These are phyloP conservation scores for Aquanectria penicillioides DNA, from an alignment of 2,329 filamentous ascomycete genomes.

Conservation along the genomic window DNA sequence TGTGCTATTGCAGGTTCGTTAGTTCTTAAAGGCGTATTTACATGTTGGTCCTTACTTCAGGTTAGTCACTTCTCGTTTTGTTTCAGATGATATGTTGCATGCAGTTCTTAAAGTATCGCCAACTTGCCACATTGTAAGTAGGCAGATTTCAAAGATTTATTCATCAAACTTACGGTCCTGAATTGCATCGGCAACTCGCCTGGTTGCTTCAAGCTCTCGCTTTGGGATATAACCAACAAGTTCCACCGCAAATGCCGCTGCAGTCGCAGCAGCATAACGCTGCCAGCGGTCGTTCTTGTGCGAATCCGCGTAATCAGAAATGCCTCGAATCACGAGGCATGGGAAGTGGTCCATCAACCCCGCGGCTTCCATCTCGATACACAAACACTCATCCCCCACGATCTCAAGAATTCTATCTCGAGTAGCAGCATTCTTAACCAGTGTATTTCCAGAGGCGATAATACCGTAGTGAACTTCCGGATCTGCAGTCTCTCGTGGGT, in stretches of 20 bases:
- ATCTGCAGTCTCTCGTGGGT: slow-evolving; percentile 5
- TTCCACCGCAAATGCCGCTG: slow-evolving; percentile 44
- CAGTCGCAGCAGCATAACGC: slow-evolving; percentile 42
- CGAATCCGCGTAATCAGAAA: slow-evolving; percentile 49
- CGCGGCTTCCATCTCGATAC: slow-evolving; percentile 44
- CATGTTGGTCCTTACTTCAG: no score
- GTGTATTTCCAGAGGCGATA: slow-evolving; percentile 27
- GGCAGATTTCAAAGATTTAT: no score
- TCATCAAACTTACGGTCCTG: no score
- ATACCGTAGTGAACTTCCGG: slow-evolving; percentile 32
- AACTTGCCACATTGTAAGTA: no score
- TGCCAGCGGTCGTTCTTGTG: slow-evolving; percentile 47
- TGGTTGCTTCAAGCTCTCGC: background rate
- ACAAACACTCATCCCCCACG: slow-evolving; percentile 1
- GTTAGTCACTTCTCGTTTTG: no score
- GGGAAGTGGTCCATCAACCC: slow-evolving; percentile 43
- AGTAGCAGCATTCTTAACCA: slow-evolving; percentile 33
- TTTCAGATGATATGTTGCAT: no score
- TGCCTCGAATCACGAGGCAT: slow-evolving; percentile 47
- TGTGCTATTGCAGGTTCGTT: no score
- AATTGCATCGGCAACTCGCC: background rate
- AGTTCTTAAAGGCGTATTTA: no score
- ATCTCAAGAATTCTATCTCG: slow-evolving; percentile 8
- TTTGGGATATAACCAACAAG: slow-evolving; percentile 27
- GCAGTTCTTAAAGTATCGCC: no score